phyloP scores from a whole-genome alignment of 768 basidiomycete genomes.

The Erythrobasidium yunnanense region DNA sequence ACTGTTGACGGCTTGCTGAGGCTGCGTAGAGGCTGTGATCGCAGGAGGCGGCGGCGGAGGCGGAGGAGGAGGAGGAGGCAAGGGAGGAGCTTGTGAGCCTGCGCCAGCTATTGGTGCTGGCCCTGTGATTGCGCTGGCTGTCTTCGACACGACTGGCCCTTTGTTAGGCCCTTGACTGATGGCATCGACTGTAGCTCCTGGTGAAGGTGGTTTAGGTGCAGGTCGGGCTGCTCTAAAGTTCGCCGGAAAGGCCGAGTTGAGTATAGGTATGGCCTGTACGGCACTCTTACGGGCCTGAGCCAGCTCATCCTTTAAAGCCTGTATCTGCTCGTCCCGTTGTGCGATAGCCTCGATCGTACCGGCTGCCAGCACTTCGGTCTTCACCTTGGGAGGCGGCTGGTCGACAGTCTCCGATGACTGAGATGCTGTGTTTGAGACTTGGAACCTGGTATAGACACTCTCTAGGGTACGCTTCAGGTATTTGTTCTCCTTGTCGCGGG shows the following conservation, averaged over 20 bases:
- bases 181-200: neutral
- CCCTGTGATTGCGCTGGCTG: no score
- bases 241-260: conserved; percentile 43
- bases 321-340: conserved; percentile 59
- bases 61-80: conserved; percentile 32
- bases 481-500: conserved; percentile 61
- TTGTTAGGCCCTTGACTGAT: neutral
- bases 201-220: neutral
- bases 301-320: conserved; percentile 43
- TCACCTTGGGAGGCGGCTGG: conserved; percentile 40
- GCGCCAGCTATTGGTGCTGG: no score
- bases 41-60: conserved; percentile 37
- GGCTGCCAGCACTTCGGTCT: conserved; percentile 59
- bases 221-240: conserved; percentile 38
- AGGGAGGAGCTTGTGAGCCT: conserved; percentile 22
- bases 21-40: conserved; percentile 27
- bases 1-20: no score
- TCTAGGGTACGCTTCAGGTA: conserved; percentile 78
- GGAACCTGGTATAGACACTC: conserved; percentile 71
- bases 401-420: conserved; percentile 46
- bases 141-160: neutral
- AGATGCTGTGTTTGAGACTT: conserved; percentile 43
- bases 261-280: conserved; percentile 45
- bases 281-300: conserved; percentile 33
- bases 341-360: conserved; percentile 59